Evolutionary conservation across 176 grass and related monocot species (phyloP).

Genomic region (Eragrostis nindensis): DNA sequence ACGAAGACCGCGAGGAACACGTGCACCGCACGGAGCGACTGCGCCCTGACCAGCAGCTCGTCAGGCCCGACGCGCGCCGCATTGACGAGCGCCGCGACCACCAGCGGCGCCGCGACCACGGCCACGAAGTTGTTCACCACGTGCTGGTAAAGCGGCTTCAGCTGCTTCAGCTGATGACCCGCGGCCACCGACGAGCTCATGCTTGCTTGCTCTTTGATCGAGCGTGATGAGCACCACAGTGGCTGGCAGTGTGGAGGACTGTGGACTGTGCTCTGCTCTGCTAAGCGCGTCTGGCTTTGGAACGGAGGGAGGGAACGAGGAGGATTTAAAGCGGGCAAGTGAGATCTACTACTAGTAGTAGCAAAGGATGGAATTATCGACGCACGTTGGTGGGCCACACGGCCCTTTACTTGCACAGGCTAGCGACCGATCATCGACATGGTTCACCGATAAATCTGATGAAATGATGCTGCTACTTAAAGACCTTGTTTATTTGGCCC

Average conservation of each 20-base stretch:
- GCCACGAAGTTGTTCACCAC: constrained; percentile 65
- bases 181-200: constrained; percentile 42
- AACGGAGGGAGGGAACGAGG: background rate
- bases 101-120: constrained; percentile 51
- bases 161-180: constrained; percentile 35
- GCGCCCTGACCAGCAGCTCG: constrained; percentile 20
- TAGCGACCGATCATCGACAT: constrained; percentile 25
- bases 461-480: constrained; percentile 41
- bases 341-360: constrained; percentile 31
- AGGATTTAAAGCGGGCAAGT: constrained; percentile 46
- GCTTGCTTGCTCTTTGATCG: background rate
- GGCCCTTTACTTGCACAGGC: constrained; percentile 36
- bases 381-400: constrained; percentile 23
- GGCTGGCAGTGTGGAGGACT: background rate
- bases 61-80: constrained; percentile 45
- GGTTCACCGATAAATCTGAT: constrained; percentile 55
- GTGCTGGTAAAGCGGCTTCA: constrained; percentile 57
- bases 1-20: constrained; percentile 43
- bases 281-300: background rate
- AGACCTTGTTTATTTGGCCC: background rate
- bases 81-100: constrained; percentile 16
- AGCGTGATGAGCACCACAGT: too few relatives aligned
- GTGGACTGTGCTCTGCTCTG: background rate
- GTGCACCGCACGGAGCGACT: constrained; percentile 41
- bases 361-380: constrained; percentile 17